Evolutionary conservation across 306 rosid species (phyloP).

Genomic region (Cucumis cinereus): DNA sequence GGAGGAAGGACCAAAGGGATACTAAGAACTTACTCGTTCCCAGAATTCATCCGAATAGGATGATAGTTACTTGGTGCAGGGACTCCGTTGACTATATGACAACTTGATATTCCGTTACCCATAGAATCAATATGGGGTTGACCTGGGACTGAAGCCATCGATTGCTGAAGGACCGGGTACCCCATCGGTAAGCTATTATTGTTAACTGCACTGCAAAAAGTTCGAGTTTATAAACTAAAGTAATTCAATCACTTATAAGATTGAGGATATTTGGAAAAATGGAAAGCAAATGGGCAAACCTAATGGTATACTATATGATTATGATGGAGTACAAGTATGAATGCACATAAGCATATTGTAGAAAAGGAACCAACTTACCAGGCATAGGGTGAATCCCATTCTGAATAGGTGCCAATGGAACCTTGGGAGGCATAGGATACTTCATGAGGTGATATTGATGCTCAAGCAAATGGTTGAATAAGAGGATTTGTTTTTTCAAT

Average conservation of each 20-base stretch:
- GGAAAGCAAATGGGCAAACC: too few species aligned
- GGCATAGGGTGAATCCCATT: conserved; percentile 95
- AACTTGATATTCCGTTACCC: conserved; percentile 55
- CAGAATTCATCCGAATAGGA: conserved; percentile 64
- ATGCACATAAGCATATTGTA: background rate
- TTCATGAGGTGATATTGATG: conserved; percentile 75
- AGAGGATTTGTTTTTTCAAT: conserved; percentile 77
- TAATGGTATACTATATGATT: too few species aligned
- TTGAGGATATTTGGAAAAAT: background rate
- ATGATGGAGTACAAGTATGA: background rate
- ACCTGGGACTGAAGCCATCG: conserved; percentile 48
- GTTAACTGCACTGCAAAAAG: conserved; percentile 84
- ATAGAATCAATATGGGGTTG: conserved; percentile 69
- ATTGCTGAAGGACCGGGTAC: conserved; percentile 75
- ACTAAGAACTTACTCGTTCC: conserved; percentile 53
- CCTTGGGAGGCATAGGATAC: conserved; percentile 68
- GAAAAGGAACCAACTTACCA: conserved; percentile 38
- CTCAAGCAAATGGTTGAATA: conserved; percentile 84
- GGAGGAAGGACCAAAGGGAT: background rate
- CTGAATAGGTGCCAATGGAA: conserved; percentile 88
- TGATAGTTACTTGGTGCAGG: conserved; percentile 76
- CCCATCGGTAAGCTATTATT: conserved; percentile 89
- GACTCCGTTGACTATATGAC: conserved; percentile 87
- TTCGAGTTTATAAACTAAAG: conserved; percentile 24
- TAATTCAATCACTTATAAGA: background rate